Percentiles rank a stretch among this genome's conserved stretches.
These are phyloP conservation scores for Thermothielavioides terrestris DNA, from an alignment of 495 filamentous ascomycete species.

Conservation along the genomic window DNA sequence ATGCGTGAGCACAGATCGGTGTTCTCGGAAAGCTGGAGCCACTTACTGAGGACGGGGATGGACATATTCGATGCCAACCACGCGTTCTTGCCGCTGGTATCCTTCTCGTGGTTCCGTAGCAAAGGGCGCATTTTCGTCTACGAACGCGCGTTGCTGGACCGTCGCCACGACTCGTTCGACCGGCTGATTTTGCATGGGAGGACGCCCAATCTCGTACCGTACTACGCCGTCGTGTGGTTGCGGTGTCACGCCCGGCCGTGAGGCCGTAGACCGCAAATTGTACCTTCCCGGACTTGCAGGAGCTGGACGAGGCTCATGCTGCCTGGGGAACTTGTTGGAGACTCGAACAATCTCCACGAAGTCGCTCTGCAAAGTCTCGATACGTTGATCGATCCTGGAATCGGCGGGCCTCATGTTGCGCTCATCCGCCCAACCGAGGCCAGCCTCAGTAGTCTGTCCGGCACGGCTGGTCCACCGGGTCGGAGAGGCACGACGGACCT, in stretches of 20 bases:
- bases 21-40: not conserved
- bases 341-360: conserved; percentile 22
- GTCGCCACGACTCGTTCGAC: conserved; percentile 11
- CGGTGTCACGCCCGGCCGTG: not conserved
- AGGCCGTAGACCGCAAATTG: not conserved
- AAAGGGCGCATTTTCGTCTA: not conserved
- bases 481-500: not conserved
- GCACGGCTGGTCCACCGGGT: not conserved
- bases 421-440: conserved; percentile 1
- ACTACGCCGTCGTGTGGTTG: not conserved
- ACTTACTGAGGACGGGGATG: conserved; percentile 7
- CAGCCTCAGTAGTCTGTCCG: not conserved
- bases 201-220: not conserved
- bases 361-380: conserved; percentile 9
- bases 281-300: not conserved
- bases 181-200: not conserved
- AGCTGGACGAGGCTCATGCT: conserved; percentile 12
- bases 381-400: not conserved
- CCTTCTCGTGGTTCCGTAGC: not conserved
- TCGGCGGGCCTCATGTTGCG: conserved; percentile 1
- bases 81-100: conserved; percentile 18
- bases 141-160: conserved; percentile 5
- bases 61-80: conserved; percentile 20
- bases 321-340: conserved; percentile 25
- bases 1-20: not conserved